These are phyloP conservation scores for Backusella circina DNA, from an alignment of 192 early-diverging fungal species.

Conservation along the genomic window DNA sequence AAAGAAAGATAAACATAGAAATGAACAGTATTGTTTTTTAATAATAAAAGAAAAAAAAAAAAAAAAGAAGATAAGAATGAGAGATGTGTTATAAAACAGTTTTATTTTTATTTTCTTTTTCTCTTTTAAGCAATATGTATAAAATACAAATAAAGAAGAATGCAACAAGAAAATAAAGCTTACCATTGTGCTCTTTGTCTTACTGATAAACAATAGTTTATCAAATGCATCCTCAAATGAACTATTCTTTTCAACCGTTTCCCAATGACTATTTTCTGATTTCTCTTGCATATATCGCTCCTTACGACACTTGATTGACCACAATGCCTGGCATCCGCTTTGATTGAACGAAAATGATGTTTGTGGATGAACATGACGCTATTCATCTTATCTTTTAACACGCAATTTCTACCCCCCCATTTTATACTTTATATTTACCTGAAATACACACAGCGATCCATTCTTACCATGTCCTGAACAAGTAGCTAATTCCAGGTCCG, in stretches of 20 bases:
- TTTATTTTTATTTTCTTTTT: background rate
- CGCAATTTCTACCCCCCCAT: background rate
- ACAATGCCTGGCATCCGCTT: slow-evolving; percentile 57
- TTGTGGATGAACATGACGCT: slow-evolving; percentile 48
- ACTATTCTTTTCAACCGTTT: background rate
- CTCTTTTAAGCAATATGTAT: background rate
- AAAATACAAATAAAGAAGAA: background rate
- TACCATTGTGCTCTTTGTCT: slow-evolving; percentile 61
- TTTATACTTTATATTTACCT: slow-evolving; percentile 27
- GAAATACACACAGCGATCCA: slow-evolving; percentile 49
- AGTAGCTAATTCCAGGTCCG: slow-evolving; percentile 46
- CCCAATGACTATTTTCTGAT: slow-evolving; percentile 15
- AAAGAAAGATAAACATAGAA: background rate
- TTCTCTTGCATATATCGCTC: slow-evolving; percentile 37
- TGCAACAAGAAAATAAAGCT: background rate
- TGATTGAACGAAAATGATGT: slow-evolving; percentile 40
- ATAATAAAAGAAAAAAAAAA: background rate
- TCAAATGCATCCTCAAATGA: slow-evolving; percentile 38
- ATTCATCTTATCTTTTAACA: background rate
- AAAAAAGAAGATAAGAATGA: background rate
- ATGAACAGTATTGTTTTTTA: background rate
- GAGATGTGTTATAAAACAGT: slow-evolving; percentile 7
- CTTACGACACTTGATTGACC: slow-evolving; percentile 64
- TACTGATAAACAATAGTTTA: slow-evolving; percentile 63
- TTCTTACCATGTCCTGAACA: slow-evolving; percentile 51